Evolutionary conservation across 2,329 filamentous ascomycete genomes (phyloP), one percentile per base, ranked within the genome.

Genomic region (Fusarium sororula): DNA sequence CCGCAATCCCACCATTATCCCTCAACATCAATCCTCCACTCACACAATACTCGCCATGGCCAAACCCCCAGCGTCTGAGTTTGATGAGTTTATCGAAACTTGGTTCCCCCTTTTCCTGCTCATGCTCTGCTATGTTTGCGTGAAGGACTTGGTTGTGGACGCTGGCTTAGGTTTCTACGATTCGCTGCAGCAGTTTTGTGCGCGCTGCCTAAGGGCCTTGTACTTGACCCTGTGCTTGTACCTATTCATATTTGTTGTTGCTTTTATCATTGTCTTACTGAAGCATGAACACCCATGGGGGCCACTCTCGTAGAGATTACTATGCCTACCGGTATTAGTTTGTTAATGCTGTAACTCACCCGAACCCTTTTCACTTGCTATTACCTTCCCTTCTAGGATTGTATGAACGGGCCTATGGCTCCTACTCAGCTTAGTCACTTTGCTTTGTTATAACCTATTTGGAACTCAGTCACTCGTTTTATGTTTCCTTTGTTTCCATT

Each of bases 401-500:
- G 0, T 24, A 24, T 44, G 15, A 24, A 44, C 15, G 6, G n/a
- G n/a, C 41, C 5, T 44, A 8, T 24, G n/a, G n/a, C n/a, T 24
- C 14, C 41, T 24, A 44, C 41, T 24, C 0, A 44, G 10, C n/a
- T 17, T 44, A 17, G 1, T 24, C 10, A 5, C 13, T 17, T 44
- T 44, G n/a, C 2, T 7, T 44, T 42, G n/a, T n/a, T 2, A 4
- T 7, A 12, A 0, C 41, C 12, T 44, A 44, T 24, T 24, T 17
- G 1, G 6, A 44, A 17, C 15, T 44, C 17, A 11, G 14, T 14
- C 41, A n/a, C 14, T n/a, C 3, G 3, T 17, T 14, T 42, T 5
- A 0, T n/a, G 6, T 3, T 42, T 42, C 0, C 39, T n/a, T 42
- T 42, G 6, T 15, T n/a, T 14, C 15, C 0, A 14, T 5, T 1